Evolutionary conservation across 805 yeast species (phyloP).

Genomic region (Kockiozyma suomiensis): DNA sequence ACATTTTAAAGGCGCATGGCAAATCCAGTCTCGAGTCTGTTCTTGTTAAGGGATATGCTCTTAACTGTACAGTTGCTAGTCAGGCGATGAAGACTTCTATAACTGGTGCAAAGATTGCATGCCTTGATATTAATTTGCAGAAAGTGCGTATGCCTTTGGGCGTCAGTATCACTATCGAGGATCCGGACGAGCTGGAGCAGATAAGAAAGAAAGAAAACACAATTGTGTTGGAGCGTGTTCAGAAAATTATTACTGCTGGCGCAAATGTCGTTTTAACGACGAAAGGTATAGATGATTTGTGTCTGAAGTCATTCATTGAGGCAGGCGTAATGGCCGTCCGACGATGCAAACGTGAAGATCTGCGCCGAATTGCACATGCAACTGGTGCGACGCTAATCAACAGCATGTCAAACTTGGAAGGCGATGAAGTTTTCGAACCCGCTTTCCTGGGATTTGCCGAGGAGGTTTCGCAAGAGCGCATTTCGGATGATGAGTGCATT

Average conservation of each 20-base stretch:
- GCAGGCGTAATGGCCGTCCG: conserved; percentile 93
- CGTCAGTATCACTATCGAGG: conserved; percentile 93
- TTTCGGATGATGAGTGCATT: conserved; percentile 97
- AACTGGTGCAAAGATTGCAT: conserved; percentile 75
- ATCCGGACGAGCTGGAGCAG: conserved; percentile 95
- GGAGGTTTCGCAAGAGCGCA: conserved; percentile 84
- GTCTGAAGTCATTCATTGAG: conserved; percentile 88
- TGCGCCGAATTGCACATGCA: conserved; percentile 95
- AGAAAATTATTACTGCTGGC: conserved; percentile 80
- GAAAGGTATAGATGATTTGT: conserved; percentile 91
- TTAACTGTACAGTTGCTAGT: conserved; percentile 95
- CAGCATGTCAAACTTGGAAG: conserved; percentile 90
- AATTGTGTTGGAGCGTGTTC: conserved; percentile 77
- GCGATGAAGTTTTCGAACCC: conserved; percentile 88
- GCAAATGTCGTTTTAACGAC: conserved; percentile 93
- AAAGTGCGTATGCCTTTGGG: conserved; percentile 98
- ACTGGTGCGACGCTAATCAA: conserved; percentile 92
- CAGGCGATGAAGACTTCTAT: conserved; percentile 89
- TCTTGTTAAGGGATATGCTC: conserved; percentile 89
- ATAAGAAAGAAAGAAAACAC: conserved; percentile 88
- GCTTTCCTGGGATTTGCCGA: conserved; percentile 86
- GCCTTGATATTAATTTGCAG: conserved; percentile 88
- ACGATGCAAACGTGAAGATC: conserved; percentile 94
- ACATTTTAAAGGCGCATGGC: conserved; percentile 94
- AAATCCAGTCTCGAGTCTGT: conserved; percentile 85